Conservation (phyloP, 2,329 filamentous ascomycete genomes). For the Phyllosticta citriasiana region DNA sequence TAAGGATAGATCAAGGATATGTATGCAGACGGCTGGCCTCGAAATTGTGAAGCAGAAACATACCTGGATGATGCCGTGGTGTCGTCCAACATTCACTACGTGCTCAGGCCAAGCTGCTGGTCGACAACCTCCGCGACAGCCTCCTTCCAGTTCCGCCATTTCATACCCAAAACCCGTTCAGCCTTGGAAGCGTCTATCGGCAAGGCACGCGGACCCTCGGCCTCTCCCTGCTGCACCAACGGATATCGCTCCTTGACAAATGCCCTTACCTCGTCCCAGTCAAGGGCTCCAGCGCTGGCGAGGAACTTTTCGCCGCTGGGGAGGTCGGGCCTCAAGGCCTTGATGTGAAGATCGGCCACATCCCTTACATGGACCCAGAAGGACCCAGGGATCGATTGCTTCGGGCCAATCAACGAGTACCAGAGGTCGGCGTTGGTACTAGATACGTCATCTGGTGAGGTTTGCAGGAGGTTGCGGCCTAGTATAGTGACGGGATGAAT, state of each 20-base stretch:
- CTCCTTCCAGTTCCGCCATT: slow-evolving; percentile 7
- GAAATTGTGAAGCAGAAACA: neutral
- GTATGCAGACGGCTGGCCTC: neutral
- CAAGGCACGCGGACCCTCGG: slow-evolving; percentile 4
- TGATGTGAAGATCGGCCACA: slow-evolving; percentile 19
- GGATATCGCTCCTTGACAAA: slow-evolving; percentile 15
- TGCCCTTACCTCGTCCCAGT: slow-evolving; percentile 14
- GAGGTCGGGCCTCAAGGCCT: slow-evolving; percentile 11
- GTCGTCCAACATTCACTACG: neutral
- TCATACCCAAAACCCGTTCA: slow-evolving; percentile 13
- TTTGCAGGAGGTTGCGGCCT: slow-evolving; percentile 17
- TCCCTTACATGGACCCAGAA: slow-evolving; percentile 19
- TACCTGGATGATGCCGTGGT: neutral
- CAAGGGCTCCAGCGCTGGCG: slow-evolving; percentile 3
- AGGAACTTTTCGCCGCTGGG: slow-evolving; percentile 13
- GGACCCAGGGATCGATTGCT: slow-evolving; percentile 12
- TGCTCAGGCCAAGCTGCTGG: neutral
- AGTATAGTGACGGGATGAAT: slow-evolving; percentile 20
- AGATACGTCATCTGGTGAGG: slow-evolving; percentile 11
- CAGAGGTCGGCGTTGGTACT: slow-evolving; percentile 17
- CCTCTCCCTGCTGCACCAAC: slow-evolving; percentile 10
- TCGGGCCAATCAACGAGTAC: slow-evolving; percentile 5
- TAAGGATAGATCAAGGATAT: neutral
- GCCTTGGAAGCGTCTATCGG: slow-evolving; percentile 12
- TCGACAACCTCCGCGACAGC: slow-evolving; percentile 7